Base-by-base conservation (phyloP, 1,284 basidiomycete species). In the Ceratobasidium sp. region DNA sequence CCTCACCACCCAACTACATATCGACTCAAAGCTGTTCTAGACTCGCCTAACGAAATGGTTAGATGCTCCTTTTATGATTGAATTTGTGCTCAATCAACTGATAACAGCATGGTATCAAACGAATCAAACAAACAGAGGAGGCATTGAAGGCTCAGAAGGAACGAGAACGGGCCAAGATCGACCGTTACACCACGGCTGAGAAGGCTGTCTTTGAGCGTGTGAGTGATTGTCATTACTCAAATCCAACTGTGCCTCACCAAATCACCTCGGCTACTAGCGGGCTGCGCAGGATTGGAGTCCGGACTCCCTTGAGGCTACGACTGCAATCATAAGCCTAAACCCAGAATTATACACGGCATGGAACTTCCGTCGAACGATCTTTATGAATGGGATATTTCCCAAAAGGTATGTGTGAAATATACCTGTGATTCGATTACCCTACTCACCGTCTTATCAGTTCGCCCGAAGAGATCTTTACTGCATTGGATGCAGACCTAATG, bases 311-410 rank as follows among this genome's bases (percentile, higher is more conserved):
- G 84, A 86, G 23, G 82, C 90, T 55, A 96, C 94, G 1, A 90
- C 88, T n/a, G 84, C 84, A 35, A 81, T 96, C n/a, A 87, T 96
- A 9, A 88, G 91, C 74, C 77, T 90, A 66, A 96, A 96, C 79
- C 93, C 94, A 6, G 95, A 96, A 81, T 94, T 95, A 79, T 97
- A 96, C 81, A 95, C 95, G 0, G 83, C 94, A 55, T 98, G 96
- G 96, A 96, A 96, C 81, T 96, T 95, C 81, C 86, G 96, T 52
- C 85, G 95, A 32, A 84, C 87, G 61, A 94, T 96, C 75, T 82
- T 96, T 21, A 80, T 90, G 38, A 82, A 88, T n/a, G 91, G 90
- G 4, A 82, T 94, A 49, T 94, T 96, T 78, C 86, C 87, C 13
- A 76, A 81, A 16, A 87, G 87, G 93, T 94, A 75, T 66, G 83